phyloP scores from a whole-genome alignment of 192 early-diverging fungal species.

The Backusella australiensis region DNA sequence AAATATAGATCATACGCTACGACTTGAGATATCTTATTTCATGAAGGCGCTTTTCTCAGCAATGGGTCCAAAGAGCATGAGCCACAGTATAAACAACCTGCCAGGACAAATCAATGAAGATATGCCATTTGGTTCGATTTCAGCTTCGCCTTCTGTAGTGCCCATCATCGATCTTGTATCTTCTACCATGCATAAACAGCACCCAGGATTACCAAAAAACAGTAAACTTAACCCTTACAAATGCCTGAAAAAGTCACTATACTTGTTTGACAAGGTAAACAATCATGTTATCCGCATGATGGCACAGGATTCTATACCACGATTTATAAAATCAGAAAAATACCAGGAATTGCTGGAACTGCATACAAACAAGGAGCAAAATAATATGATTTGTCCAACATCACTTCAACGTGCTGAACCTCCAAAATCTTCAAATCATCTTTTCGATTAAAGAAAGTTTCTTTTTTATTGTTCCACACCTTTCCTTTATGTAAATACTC shows the following conservation, averaged over 20 bases:
- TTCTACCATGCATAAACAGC: neutral
- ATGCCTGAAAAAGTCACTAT: conserved; percentile 12
- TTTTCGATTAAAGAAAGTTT: neutral
- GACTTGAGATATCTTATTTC: conserved; percentile 43
- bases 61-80: conserved; percentile 1
- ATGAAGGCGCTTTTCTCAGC: conserved; percentile 37
- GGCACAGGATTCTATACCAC: conserved; percentile 69
- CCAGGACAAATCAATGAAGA: neutral
- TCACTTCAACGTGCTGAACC: conserved; percentile 2
- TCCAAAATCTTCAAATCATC: neutral
- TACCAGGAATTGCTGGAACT: neutral
- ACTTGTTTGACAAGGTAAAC: conserved; percentile 53
- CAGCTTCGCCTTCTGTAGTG: neutral
- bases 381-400: neutral
- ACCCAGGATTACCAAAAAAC: neutral
- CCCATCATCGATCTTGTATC: neutral
- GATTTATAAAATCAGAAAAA: conserved; percentile 39
- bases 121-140: neutral
- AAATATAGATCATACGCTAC: conserved; percentile 49
- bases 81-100: neutral
- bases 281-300: conserved; percentile 66
- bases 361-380: neutral
- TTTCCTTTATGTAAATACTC: conserved; percentile 1
- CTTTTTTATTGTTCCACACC: neutral
- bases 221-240: conserved; percentile 1